phyloP scores from a whole-genome alignment of 2,329 filamentous ascomycete species.

The Pleoardoris graminearum region DNA sequence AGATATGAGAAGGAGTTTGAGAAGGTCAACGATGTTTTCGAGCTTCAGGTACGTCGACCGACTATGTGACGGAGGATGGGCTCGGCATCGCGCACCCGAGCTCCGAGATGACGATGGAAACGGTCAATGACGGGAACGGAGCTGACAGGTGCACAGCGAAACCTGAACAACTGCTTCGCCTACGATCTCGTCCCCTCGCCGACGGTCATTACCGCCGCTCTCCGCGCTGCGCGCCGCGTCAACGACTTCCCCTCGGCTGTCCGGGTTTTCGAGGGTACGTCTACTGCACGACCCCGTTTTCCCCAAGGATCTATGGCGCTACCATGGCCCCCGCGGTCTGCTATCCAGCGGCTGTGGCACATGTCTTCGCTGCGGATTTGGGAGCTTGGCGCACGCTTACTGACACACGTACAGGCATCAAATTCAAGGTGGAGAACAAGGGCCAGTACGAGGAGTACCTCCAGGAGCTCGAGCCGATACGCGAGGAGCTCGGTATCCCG shows the following conservation, averaged over 20 bases:
- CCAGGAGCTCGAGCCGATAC: slow-evolving; percentile 85
- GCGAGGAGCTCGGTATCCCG: slow-evolving; percentile 88
- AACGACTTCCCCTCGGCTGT: slow-evolving; percentile 99
- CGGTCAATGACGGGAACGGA: slow-evolving; percentile 1
- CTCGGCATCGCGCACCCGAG: slow-evolving; percentile 20
- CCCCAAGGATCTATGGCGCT: not conserved
- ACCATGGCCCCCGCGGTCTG: not conserved
- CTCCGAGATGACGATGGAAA: slow-evolving; percentile 8
- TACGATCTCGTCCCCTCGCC: slow-evolving; percentile 99
- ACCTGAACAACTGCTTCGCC: slow-evolving; percentile 99
- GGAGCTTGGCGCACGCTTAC: slow-evolving; percentile 17
- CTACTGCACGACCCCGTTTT: not conserved
- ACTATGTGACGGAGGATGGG: slow-evolving; percentile 2
- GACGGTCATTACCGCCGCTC: slow-evolving; percentile 84
- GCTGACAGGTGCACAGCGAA: slow-evolving; percentile 62
- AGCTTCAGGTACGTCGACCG: slow-evolving; percentile 81
- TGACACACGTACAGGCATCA: slow-evolving; percentile 70
- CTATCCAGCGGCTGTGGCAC: not conserved
- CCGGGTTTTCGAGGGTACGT: slow-evolving; percentile 94
- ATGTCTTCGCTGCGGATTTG: not conserved
- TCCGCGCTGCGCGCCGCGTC: slow-evolving; percentile 91
- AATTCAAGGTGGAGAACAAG: slow-evolving; percentile 99
- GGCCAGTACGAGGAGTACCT: slow-evolving; percentile 97
- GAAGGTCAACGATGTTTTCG: slow-evolving; percentile 95
- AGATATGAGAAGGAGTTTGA: slow-evolving; percentile 99